Evolutionary conservation across 257 asterid species (phyloP).

Genomic region (Mitragyna speciosa): DNA sequence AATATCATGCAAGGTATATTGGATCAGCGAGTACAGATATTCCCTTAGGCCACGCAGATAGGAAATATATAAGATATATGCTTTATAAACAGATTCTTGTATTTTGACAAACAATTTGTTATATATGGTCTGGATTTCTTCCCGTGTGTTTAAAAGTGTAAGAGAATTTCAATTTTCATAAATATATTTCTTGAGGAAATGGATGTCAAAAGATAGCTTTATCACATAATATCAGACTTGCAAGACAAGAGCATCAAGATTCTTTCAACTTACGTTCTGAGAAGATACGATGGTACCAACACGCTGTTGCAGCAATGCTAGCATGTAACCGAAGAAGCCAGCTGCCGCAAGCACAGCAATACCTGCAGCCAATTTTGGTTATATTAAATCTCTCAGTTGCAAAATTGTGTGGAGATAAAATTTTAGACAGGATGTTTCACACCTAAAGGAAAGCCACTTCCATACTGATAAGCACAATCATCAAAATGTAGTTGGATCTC

Average conservation of each 20-base stretch:
- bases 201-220: neutral
- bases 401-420: slow-evolving; percentile 4
- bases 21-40: neutral
- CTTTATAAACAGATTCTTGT: neutral
- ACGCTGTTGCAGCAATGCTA: slow-evolving; percentile 79
- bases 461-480: slow-evolving; percentile 98
- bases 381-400: neutral
- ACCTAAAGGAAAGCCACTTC: slow-evolving; percentile 90
- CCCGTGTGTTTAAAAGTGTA: neutral
- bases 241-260: neutral
- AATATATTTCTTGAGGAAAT: neutral
- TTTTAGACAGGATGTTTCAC: slow-evolving; percentile 35
- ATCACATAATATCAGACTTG: neutral
- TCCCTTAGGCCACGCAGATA: neutral
- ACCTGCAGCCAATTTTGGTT: slow-evolving; percentile 47
- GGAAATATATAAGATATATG: neutral
- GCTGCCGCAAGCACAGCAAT: slow-evolving; percentile 78
- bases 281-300: slow-evolving; percentile 62
- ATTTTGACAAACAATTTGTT: neutral
- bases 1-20: neutral
- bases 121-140: neutral
- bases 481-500: slow-evolving; percentile 94
- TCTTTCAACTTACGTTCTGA: slow-evolving; percentile 57
- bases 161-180: neutral
- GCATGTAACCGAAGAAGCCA: slow-evolving; percentile 92